Conservation (phyloP, 352 stramenopile genomes). For the Globisporangium ultimum region DNA sequence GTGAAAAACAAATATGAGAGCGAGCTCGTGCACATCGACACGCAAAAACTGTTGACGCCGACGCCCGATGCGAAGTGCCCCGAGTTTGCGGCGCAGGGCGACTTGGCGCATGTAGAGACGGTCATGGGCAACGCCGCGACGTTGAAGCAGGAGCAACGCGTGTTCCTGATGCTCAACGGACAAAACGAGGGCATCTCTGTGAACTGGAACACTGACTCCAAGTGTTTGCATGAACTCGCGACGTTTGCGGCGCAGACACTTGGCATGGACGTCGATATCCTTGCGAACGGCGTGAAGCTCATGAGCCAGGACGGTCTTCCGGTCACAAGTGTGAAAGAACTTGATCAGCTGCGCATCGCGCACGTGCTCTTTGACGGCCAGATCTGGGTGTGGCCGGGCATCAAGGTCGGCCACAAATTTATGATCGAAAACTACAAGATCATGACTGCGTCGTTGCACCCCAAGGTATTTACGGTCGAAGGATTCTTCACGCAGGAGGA, state of each 20-base stretch:
- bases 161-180: conserved; percentile 75
- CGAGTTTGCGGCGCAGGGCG: conserved; percentile 21
- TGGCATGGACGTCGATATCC: conserved; percentile 37
- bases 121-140: conserved; percentile 26
- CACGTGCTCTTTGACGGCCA: conserved; percentile 68
- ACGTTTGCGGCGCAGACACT: conserved; percentile 29
- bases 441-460: conserved; percentile 56
- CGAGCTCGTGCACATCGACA: conserved; percentile 44
- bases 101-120: conserved; percentile 32
- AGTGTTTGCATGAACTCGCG: conserved; percentile 49
- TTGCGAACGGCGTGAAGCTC: conserved; percentile 55
- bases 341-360: conserved; percentile 41
- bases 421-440: conserved; percentile 46
- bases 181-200: conserved; percentile 53
- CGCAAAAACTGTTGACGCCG: conserved; percentile 31
- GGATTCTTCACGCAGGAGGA: conserved; percentile 60
- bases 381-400: conserved; percentile 75
- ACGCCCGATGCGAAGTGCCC: conserved; percentile 17
- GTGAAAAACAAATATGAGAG: conserved; percentile 53
- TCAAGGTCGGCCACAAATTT: conserved; percentile 61
- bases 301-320: conserved; percentile 49
- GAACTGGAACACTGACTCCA: conserved; percentile 25
- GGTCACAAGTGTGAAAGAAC: conserved; percentile 32
- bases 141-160: conserved; percentile 27
- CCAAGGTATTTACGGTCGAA: conserved; percentile 65